Conservation (phyloP, 257 asterid genomes). For the Rubia yunnanensis region DNA sequence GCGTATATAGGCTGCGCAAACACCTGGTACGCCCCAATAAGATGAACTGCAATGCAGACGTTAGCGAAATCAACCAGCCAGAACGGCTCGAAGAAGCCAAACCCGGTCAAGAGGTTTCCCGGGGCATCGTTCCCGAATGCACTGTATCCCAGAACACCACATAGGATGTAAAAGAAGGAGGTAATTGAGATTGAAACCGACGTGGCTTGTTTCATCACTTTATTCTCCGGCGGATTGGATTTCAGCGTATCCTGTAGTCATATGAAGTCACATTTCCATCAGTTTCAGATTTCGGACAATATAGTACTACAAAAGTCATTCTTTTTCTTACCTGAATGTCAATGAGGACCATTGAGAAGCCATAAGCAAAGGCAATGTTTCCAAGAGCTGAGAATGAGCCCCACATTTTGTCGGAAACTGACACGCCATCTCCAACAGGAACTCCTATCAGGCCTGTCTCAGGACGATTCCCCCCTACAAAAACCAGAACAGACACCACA, state of each 20-base stretch:
- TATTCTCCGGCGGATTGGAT: slow-evolving; percentile 36
- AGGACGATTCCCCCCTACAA: slow-evolving; percentile 15
- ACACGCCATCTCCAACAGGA: slow-evolving; percentile 23
- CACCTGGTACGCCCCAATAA: slow-evolving; percentile 70
- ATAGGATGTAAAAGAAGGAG: slow-evolving; percentile 40
- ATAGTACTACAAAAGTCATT: no score
- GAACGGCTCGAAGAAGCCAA: slow-evolving; percentile 67
- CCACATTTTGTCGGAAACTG: slow-evolving; percentile 58
- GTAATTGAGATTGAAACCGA: slow-evolving; percentile 31
- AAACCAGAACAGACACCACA: no score
- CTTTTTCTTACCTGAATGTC: slow-evolving; percentile 51
- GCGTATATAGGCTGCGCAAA: slow-evolving; percentile 52
- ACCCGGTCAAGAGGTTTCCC: slow-evolving; percentile 75
- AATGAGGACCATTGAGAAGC: slow-evolving; percentile 48
- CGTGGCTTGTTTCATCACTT: slow-evolving; percentile 49
- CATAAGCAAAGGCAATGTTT: slow-evolving; percentile 65
- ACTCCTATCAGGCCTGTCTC: slow-evolving; percentile 40
- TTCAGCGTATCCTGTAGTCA: slow-evolving; percentile 48
- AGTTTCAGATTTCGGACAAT: background rate
- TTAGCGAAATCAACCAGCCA: slow-evolving; percentile 63
- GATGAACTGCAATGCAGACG: slow-evolving; percentile 50
- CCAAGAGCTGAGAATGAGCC: slow-evolving; percentile 52
- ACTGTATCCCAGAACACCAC: slow-evolving; percentile 58
- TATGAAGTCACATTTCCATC: background rate
- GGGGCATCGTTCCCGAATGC: slow-evolving; percentile 72